phyloP scores from a whole-genome alignment of 257 asterid species.

The Solanum okadae region DNA sequence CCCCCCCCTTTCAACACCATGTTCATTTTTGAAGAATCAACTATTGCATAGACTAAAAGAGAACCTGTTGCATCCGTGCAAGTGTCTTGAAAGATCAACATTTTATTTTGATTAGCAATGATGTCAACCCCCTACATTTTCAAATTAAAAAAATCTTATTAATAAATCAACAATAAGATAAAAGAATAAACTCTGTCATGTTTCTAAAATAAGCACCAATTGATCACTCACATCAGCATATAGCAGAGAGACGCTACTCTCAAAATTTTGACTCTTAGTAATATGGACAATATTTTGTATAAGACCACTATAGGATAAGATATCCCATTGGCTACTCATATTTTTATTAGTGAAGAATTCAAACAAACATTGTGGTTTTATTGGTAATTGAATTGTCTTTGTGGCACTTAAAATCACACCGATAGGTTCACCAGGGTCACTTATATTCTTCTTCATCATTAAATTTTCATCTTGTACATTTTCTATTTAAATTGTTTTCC shows the following conservation, averaged over 20 bases:
- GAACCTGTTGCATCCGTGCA: no score
- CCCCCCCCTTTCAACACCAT: slow-evolving; percentile 42
- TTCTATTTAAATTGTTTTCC: slow-evolving; percentile 51
- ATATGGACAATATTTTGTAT: slow-evolving; percentile 43
- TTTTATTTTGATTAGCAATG: slow-evolving; percentile 16
- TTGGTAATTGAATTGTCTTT: slow-evolving; percentile 56
- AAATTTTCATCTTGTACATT: slow-evolving; percentile 31
- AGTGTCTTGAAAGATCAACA: background rate
- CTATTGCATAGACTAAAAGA: no score
- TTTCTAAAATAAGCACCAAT: background rate
- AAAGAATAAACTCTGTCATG: background rate
- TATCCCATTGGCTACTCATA: slow-evolving; percentile 62
- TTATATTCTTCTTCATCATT: slow-evolving; percentile 46
- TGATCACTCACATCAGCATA: background rate
- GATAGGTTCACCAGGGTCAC: slow-evolving; percentile 61
- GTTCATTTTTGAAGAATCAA: slow-evolving; percentile 18
- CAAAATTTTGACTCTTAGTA: slow-evolving; percentile 50
- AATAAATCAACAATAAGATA: slow-evolving; percentile 23
- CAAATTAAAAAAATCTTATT: background rate
- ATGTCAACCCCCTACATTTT: slow-evolving; percentile 24
- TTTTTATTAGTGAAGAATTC: slow-evolving; percentile 54
- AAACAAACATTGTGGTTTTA: slow-evolving; percentile 29
- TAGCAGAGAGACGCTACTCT: slow-evolving; percentile 42
- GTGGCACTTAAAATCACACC: slow-evolving; percentile 33
- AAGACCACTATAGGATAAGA: slow-evolving; percentile 36